Evolutionary conservation across 2,329 filamentous ascomycete genomes (phyloP), one percentile per base, ranked within the genome.

Genomic region (Dactylellina drechsleri): DNA sequence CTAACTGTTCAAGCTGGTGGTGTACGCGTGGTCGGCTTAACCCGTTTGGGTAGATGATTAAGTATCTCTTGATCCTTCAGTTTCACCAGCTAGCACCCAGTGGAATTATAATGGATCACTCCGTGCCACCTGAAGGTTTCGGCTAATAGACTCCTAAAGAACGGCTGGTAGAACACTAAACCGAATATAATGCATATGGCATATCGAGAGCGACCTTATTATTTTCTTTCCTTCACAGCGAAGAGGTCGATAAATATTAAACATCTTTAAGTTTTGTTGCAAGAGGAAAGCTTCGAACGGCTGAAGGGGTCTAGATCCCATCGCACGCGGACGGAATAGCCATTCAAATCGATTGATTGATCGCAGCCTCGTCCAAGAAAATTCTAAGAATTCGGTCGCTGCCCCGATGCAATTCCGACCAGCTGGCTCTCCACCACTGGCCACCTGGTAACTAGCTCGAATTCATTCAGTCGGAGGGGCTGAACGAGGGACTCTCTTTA

Each of bases 251-350:
- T 47, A 23, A 23, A 23, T 23, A 23, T 23, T 2, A 23, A 23
- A 4, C 4, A 36, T 8, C 31, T 47, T 47, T 36, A 4, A 36
- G 6, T 7, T 36, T 5, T 36, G 23, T 23, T 4, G 23, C 31
- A 36, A 36, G 31, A 36, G 58, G 66, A 62, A 62, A 28, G 66
- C 40, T 23, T 31, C 50, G 66, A 71, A 64, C 66, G 66, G 66
- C 66, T 71, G 66, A 71, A 54, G 16, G 4, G 12, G 10, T 36
- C 18, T 23, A 28, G 16, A 10, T 20, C 50, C 13, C 23, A 15
- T 47, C 43, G 43, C 20, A 54, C 26, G 6, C 31, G 31, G 49
- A 56, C 43, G 28, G 28, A 50, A 28, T n/a, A 49, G 23, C 23
- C 23, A 23, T 23, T 23, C 23, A 23, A 2, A 23, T 23, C 23